These are phyloP conservation scores for Fraxinus baroniana DNA, from an alignment of 305 asterid species.

Conservation along the genomic window DNA sequence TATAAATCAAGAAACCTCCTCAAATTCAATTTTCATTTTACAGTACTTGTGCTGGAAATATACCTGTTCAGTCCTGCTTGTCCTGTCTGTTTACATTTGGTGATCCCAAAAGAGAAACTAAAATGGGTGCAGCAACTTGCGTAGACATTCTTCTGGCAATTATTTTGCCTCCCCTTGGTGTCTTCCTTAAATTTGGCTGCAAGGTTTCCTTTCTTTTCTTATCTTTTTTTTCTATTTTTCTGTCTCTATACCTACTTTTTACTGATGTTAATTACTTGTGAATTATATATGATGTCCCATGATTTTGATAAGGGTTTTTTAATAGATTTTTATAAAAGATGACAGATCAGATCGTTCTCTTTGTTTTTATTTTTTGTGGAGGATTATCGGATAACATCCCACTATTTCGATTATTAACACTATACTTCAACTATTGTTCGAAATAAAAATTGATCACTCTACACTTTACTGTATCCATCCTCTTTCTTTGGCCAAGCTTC, in stretches of 20 bases:
- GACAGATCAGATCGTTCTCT: too few relatives aligned
- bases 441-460: too few relatives aligned
- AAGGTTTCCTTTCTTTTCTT: conserved; percentile 29
- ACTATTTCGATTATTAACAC: too few relatives aligned
- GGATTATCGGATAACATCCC: too few relatives aligned
- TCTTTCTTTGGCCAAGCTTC: too few relatives aligned
- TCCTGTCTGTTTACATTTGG: neutral
- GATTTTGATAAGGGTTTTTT: neutral
- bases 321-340: too few relatives aligned
- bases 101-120: neutral
- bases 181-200: conserved; percentile 75
- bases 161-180: conserved; percentile 80
- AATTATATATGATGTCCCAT: neutral
- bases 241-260: neutral
- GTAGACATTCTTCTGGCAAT: conserved; percentile 71
- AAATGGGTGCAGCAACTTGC: conserved; percentile 56
- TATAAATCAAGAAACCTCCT: neutral
- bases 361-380: too few relatives aligned
- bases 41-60: neutral
- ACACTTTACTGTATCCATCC: too few relatives aligned
- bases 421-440: too few relatives aligned
- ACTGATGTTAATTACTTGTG: neutral
- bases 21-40: neutral
- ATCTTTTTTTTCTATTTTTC: neutral
- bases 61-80: neutral